Evolutionary conservation across 108 stramenopile genomes (phyloP).

Genomic region (Cyclotella atomus): DNA sequence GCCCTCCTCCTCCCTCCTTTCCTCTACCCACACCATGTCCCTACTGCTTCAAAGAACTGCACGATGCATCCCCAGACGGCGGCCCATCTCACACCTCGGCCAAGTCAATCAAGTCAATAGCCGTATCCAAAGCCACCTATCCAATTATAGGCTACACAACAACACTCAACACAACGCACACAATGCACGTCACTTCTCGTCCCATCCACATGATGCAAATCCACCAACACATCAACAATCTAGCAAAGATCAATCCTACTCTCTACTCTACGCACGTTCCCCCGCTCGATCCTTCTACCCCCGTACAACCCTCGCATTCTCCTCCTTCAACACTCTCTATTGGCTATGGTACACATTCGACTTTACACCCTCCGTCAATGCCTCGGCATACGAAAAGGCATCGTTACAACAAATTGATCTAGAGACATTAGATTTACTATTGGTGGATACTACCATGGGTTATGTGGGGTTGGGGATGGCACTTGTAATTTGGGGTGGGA

Average conservation of each 20-base stretch:
- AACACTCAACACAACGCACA: not conserved
- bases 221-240: not conserved
- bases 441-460: constrained; percentile 56
- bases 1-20: too few relatives aligned
- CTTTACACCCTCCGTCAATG: constrained; percentile 56
- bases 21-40: too few relatives aligned
- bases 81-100: too few relatives aligned
- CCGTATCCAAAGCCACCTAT: too few relatives aligned
- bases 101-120: too few relatives aligned
- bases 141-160: too few relatives aligned
- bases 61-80: too few relatives aligned
- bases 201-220: not conserved
- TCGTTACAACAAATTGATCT: constrained; percentile 40
- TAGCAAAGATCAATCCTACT: constrained; percentile 1
- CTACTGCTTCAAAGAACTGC: too few relatives aligned
- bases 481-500: constrained; percentile 29
- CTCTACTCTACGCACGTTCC: constrained; percentile 50
- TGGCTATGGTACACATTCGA: constrained; percentile 62
- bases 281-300: constrained; percentile 41
- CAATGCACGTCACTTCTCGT: not conserved
- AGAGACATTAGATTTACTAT: constrained; percentile 35
- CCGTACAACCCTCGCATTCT: constrained; percentile 35
- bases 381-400: constrained; percentile 37
- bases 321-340: constrained; percentile 49
- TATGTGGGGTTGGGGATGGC: constrained; percentile 51